Evolutionary conservation across 257 asterid species (phyloP), one percentile per base, ranked within the genome.

Genomic region (Primulina huaijiensis): DNA sequence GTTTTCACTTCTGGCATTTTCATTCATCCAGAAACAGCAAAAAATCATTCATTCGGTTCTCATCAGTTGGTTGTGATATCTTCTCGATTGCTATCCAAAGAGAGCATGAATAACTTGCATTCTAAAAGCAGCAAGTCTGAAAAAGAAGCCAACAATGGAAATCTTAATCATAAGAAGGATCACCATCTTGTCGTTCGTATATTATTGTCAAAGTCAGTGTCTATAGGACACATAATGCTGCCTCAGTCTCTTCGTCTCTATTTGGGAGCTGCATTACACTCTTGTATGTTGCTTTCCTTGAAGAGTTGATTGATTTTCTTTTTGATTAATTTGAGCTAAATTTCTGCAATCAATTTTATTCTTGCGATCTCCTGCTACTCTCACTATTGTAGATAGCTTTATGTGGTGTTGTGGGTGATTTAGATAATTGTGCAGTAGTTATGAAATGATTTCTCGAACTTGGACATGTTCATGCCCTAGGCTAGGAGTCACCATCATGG

Each of bases 1-100:
- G 69, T 86, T 67, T 84, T 85, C 78, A 93, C 99, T 68, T 80
- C 92, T 76, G 92, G 84, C 70, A 83, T 79, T 75, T 82, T 82
- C 73, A 64, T 93, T 64, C 97, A 93, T 82, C 97, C 97, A 50
- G 99, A 87, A 78, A 86, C 99, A 57, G 99, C 99, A 71, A 77
- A 75, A 27, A 81, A 78, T 23, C 79, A 78, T 79, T 81, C 87
- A 20, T 83, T 93, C 67, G 73, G 72, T 69, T 76, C 90, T 78
- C 84, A 78, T 80, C 90, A 90, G 80, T 75, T 75, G 52, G 95
- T 89, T 52, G 81, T 76, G 67, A 81, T 93, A 75, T 75, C 85
- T 70, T 89, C 96, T 23, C 80, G 89, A 71, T 62, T 77, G 43
- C 70, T 60, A 65, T 68, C 77, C 20, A 84, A 81, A 74, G 83